Conservation (phyloP, 495 filamentous ascomycete species). For the Staphylotrichum tortipilum region DNA sequence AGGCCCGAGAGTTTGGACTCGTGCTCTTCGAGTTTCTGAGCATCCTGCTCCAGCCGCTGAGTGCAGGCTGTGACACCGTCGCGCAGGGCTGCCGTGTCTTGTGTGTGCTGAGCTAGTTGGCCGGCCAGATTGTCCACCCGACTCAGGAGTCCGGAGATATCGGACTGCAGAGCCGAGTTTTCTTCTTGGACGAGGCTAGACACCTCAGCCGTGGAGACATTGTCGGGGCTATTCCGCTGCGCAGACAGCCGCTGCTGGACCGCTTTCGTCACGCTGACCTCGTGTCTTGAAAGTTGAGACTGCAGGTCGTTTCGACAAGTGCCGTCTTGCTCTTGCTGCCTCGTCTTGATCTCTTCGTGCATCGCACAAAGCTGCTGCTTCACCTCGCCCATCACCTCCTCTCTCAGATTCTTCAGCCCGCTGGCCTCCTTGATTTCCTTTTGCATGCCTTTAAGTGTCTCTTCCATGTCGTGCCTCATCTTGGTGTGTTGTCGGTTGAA, state of each 20-base stretch:
- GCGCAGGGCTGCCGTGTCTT: neutral
- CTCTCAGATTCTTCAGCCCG: neutral
- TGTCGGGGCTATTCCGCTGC: neutral
- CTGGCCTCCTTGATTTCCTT: neutral
- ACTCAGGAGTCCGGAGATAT: neutral
- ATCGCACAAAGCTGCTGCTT: neutral
- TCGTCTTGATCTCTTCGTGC: neutral
- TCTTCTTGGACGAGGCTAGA: neutral
- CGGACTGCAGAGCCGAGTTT: neutral
- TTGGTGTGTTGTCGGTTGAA: neutral
- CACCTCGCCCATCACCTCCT: constrained; percentile 1
- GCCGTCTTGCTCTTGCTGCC: neutral
- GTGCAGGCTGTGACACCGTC: neutral
- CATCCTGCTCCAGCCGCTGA: neutral
- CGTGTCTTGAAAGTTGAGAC: neutral
- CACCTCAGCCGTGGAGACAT: neutral
- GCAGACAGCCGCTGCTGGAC: neutral
- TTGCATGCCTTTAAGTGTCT: neutral
- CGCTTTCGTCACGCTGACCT: neutral
- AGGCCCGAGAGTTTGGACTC: constrained; percentile 5
- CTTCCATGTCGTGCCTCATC: neutral
- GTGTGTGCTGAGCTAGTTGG: neutral
- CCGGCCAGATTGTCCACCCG: neutral
- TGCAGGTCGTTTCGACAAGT: neutral
- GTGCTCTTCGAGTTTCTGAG: constrained; percentile 3